A percentile compares a stretch with the other conserved stretches of the same genome.
Conservation (phyloP, 2,329 filamentous ascomycete genomes). For the Xylaria sp. region DNA sequence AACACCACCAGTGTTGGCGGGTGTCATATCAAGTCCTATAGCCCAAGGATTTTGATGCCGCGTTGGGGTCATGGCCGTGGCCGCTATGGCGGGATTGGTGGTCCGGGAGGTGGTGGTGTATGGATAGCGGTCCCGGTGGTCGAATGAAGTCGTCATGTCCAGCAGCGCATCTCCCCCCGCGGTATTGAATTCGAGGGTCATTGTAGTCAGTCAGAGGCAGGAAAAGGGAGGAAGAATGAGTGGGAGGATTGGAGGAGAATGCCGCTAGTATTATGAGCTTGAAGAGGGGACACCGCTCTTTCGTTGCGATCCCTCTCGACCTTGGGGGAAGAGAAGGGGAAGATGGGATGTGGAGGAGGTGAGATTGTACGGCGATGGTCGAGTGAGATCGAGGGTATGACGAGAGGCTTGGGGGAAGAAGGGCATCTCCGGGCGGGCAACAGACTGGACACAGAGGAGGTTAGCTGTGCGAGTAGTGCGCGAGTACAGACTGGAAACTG, state of each 20-base stretch:
- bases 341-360: slow-evolving; percentile 40
- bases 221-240: slow-evolving; percentile 43
- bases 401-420: slow-evolving; percentile 35
- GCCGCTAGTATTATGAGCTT: slow-evolving; percentile 54
- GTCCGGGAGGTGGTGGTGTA: slow-evolving; percentile 52
- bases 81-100: slow-evolving; percentile 46
- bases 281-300: slow-evolving; percentile 54
- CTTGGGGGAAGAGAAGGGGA: slow-evolving; percentile 33
- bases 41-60: slow-evolving; percentile 54
- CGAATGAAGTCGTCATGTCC: slow-evolving; percentile 61
- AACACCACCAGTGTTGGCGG: slow-evolving; percentile 42
- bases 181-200: slow-evolving; percentile 66
- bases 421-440: slow-evolving; percentile 35
- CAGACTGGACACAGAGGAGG: slow-evolving; percentile 32
- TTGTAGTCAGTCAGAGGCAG: slow-evolving; percentile 44
- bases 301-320: slow-evolving; percentile 40
- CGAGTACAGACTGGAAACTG: slow-evolving; percentile 42
- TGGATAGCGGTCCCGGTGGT: slow-evolving; percentile 63
- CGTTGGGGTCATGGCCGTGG: slow-evolving; percentile 48
- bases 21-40: slow-evolving; percentile 59
- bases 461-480: slow-evolving; percentile 34
- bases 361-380: slow-evolving; percentile 41
- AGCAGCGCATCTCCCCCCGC: slow-evolving; percentile 64
- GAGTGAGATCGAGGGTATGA: slow-evolving; percentile 43
- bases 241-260: slow-evolving; percentile 46